Evolutionary conservation across 257 asterid species (phyloP), one percentile per base, ranked within the genome.

Genomic region (Lantana camara): DNA sequence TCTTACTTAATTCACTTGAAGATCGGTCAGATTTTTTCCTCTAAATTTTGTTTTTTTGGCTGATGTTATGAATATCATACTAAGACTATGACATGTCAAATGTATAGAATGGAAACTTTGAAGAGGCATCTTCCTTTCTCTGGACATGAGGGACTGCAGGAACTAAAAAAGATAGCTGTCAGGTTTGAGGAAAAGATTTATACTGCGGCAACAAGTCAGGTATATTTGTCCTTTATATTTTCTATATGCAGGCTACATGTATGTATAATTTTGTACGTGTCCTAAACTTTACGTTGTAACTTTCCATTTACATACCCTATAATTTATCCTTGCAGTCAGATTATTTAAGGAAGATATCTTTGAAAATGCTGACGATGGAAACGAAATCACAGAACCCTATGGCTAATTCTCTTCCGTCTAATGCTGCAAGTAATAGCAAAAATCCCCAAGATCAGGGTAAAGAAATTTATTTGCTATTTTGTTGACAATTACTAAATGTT

Each of bases 331-430:
- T 80, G 77, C 94, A 90, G 96, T 74, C 85, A 9, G 97, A 93
- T 80, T 90, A 93, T 68, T 59, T 90, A 57, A 83, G 96, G 75
- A 84, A 84, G 77, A 90, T 94, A 76, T 85, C 97, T 46, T 58
- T 88, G 80, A 90, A 87, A 84, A 84, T 93, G 96, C 80, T 84
- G 52, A 74, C 95, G 7, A 81, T 93, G 89, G 97, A 93, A 85
- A 77, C 82, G 14, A 88, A 84, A 75, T 85, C 90, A 38, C 92
- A 80, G 72, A 74, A 77, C 44, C 89, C 87, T 52, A 62, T 78
- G 77, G 64, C 79, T 19, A 83, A 78, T 73, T 27, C 90, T 62
- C 67, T 72, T 63, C 89, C 76, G 70, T 1, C 85, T 60, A 81
- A 70, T 74, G 74, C 74, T 70, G 82, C 85, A 64, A 79, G 69